Percentiles rank a stretch among this genome's conserved stretches.
phyloP scores from a whole-genome alignment of 164 flowering plant genomes.

The Akebia trifoliata region DNA sequence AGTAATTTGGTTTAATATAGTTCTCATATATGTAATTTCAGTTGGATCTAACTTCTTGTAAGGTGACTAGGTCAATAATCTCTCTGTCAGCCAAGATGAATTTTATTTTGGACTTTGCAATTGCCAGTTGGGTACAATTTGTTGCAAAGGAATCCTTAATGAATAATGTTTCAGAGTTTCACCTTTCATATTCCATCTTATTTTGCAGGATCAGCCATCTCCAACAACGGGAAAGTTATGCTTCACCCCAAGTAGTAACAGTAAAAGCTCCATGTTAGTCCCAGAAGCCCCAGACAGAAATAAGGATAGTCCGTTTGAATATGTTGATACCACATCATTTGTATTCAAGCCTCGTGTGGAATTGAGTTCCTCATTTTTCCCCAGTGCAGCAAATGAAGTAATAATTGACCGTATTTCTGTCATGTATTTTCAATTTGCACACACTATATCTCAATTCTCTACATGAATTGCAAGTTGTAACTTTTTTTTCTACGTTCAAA shows the following conservation, averaged over 20 bases:
- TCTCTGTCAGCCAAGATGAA: not conserved
- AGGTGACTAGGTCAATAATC: not conserved
- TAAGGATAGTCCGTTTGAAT: conserved; percentile 40
- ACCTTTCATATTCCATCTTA: no score
- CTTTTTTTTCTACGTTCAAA: no score
- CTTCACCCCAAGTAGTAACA: conserved; percentile 27
- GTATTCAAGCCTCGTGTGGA: conserved; percentile 63
- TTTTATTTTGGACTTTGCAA: not conserved
- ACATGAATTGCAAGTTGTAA: not conserved
- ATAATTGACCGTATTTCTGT: conserved; percentile 6
- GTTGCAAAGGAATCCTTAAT: no score
- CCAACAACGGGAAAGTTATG: conserved; percentile 89
- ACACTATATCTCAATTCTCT: no score
- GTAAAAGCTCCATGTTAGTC: conserved; percentile 23
- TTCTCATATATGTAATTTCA: no score
- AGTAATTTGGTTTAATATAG: not conserved
- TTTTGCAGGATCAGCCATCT: conserved; percentile 72
- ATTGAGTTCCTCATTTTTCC: conserved; percentile 31
- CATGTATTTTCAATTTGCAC: no score
- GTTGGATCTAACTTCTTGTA: not conserved
- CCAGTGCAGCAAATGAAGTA: conserved; percentile 40
- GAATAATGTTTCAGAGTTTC: no score
- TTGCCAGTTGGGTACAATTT: conserved; percentile 1
- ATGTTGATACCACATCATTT: conserved; percentile 45
- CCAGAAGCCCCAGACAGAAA: conserved; percentile 30